Base-by-base conservation (phyloP, 2,329 filamentous ascomycete genomes). In the Diaporthe sp. region DNA sequence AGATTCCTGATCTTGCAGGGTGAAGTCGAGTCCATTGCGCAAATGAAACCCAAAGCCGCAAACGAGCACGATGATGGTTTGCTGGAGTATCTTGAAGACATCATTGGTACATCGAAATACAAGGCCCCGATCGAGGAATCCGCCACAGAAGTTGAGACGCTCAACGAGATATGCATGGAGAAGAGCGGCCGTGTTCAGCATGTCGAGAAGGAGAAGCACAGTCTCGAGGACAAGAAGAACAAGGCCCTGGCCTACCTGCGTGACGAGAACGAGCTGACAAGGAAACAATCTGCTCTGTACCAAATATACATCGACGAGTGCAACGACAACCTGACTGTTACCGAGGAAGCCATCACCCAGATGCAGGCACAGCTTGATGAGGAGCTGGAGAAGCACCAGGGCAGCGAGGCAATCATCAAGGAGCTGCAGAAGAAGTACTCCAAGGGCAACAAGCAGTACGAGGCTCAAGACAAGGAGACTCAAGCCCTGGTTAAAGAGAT, bases 21-120 rank as follows among this genome's bases (percentile, higher is more conserved):
- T 81, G 97, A 99, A 83, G 97, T 99, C 76, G 97, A 99, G 84
- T 98, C 96, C 0, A 99, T 99, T 82, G 96, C 97, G 9, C 97
- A 98, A 85, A 99, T 99, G 97, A 99, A 99, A 85, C 90, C 97
- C 25, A 99, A 99, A 84, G 97, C 97, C 5, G 93, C 90, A 57
- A 96, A 95, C 80, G 97, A 99, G 83, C 96, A 98, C 81, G 97
- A 99, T 77, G 97, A 99, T 81, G 97, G 97, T 17, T 90, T 99
- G 4, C 89, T 99, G 25, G 97, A 99, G 84, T 99, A 99, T 78
- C 91, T 99, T 0, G 97, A 99, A 83, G 97, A 99, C 81, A 99
- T 99, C 77, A 98, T 99, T 80, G 97, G 97, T 77, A 99, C 97
- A 0, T 98, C 97, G 8, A 98, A 98, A 83, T 99, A 99, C 87